Base-by-base conservation (phyloP, 805 yeast genomes). In the Candida verbasci region DNA sequence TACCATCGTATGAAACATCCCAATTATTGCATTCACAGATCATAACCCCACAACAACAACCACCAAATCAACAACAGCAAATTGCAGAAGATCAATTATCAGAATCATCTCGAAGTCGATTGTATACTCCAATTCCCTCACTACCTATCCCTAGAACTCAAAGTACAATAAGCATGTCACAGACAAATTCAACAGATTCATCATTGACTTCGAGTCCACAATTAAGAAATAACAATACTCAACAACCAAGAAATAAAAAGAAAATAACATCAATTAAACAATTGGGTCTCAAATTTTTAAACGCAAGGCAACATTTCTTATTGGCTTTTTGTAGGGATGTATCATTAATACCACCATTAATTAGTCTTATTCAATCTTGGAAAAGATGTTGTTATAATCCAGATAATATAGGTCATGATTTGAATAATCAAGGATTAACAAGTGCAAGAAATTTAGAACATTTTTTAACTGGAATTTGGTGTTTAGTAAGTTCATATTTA, bases 391-490 rank as follows among this genome's bases (percentile, higher is more conserved):
- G 20, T 26, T 35, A 30, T 29, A 23, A 15, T 21, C 7, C 14
- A 7, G 27, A 26, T 16, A 27, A 17, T 4, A 11, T 32, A 9
- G 18, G 21, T 20, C 20, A 22, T 18, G 60, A 57, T 29, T 58
- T 65, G 29, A 40, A 53, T 12, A 46, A 43, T 25, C 24, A 23
- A 15, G 24, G 31, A 11, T 26, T 41, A 20, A 76, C 83, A 1
- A 57, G 74, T 1, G 88, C 86, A 1, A 64, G 88, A 26, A 74
- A 86, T 1, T 78, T 89, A 0, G 96, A 88, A 53, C 82, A 82
- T 48, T 69, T 87, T 41, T 62, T 88, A 41, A 83, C 95, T 3
- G 89, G 89, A 0, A 56, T 91, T n/a, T 91, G 97, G 97, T 86
- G 96, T 55, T 52, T 84, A 4, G 97, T 91, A 8, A 78, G 95